Conservation (phyloP, 2,329 filamentous ascomycete genomes). For the Diaporthe velutina region DNA sequence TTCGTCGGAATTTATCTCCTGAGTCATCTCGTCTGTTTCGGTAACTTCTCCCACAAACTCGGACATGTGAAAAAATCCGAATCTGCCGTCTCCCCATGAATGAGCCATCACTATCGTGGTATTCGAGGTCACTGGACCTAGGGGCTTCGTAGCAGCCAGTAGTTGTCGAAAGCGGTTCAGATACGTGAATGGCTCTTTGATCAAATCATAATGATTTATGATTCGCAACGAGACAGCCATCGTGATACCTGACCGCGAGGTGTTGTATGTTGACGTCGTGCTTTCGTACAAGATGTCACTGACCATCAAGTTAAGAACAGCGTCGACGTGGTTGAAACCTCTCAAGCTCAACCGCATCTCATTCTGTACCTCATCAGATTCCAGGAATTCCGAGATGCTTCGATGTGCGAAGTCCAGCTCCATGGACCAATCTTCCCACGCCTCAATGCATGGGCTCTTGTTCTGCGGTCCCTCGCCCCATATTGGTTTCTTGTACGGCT, state of each 20-base stretch:
- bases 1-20: neutral
- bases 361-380: neutral
- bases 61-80: accelerated
- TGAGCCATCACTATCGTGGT: too few species aligned
- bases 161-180: neutral
- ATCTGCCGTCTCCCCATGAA: too few species aligned
- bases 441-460: too few species aligned
- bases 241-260: neutral
- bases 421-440: neutral
- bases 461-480: too few species aligned
- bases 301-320: neutral
- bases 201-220: neutral
- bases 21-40: neutral
- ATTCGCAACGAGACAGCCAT: neutral
- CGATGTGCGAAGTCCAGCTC: constrained; percentile 15
- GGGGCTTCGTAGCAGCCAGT: neutral
- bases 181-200: neutral
- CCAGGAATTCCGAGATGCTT: constrained; percentile 4
- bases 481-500: neutral
- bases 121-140: accelerated
- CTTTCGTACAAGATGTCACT: constrained; percentile 4
- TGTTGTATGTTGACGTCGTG: neutral
- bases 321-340: neutral
- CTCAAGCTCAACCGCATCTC: neutral
- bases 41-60: neutral